phyloP scores from a whole-genome alignment of 2,329 filamentous ascomycete species.

The Thielaviopsis populi region DNA sequence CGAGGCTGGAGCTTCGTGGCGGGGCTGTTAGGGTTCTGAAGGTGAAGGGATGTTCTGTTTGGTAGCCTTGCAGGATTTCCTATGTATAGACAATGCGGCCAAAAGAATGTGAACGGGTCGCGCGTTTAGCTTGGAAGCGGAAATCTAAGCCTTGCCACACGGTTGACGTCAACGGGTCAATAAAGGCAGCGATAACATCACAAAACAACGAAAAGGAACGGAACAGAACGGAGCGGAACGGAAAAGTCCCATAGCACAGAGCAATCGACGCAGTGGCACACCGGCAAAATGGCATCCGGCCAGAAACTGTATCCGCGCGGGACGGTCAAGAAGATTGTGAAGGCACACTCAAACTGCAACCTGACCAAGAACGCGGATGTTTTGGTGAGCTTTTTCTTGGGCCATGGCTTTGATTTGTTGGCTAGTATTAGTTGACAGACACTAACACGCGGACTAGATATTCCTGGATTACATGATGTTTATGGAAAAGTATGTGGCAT shows the following conservation, averaged over 20 bases:
- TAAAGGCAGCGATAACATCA: neutral
- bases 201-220: neutral
- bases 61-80: conserved; percentile 4
- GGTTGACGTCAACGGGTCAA: neutral
- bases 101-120: neutral
- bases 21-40: neutral
- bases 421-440: neutral
- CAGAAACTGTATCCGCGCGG: conserved; percentile 71
- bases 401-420: neutral
- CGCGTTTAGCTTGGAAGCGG: neutral
- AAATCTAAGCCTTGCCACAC: neutral
- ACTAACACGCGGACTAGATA: conserved; percentile 39
- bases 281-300: conserved; percentile 38
- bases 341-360: conserved; percentile 68
- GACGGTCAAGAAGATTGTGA: conserved; percentile 78
- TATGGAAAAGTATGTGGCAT: conserved; percentile 42
- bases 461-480: conserved; percentile 76
- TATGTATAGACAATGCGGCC: neutral
- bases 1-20: neutral
- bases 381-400: conserved; percentile 36
- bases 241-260: too few species aligned
- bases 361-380: conserved; percentile 78
- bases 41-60: neutral
- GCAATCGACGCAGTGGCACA: neutral
- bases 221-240: neutral